Evolutionary conservation across 495 filamentous ascomycete species (phyloP), one percentile per base, ranked within the genome.

Genomic region (Talaromyces borbonicus): DNA sequence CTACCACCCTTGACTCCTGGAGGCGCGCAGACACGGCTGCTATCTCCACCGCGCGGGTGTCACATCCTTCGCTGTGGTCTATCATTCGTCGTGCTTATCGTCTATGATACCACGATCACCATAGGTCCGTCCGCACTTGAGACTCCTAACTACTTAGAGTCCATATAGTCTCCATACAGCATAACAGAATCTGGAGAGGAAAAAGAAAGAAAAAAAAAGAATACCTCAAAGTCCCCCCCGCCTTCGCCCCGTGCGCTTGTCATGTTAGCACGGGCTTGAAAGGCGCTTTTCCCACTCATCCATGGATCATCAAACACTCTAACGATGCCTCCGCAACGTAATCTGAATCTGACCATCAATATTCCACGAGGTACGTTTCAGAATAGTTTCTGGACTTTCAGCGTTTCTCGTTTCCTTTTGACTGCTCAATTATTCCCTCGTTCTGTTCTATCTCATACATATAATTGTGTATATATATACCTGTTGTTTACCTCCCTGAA

Each of bases 291-390:
- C 16, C 16, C 35, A 20, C 35, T 38, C n/a, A n/a, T n/a, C 35
- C 35, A 38, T 38, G 35, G 35, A 38, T 38, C 35, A 6, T 38
- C 35, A 38, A 38, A 38, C 35, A 38, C n/a, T 22, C 35, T 15
- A 38, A 38, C n/a, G 11, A 38, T 38, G 35, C 35, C 35, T 20
- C 16, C 35, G n/a, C 35, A 38, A 38, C n/a, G n/a, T n/a, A 38
- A 38, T 38, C 35, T 38, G 35, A 38, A 20, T 22, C 18, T 38
- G 35, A 38, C 35, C 35, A 38, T 38, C 19, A 38, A 38, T 38
- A 38, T 38, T 20, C 35, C 35, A 9, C 35, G 35, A 38, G 35
- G 35, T 38, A 38, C 22, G 35, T 38, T 38, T 38, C 35, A 38
- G 35, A 11, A 2, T 20, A 16, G 19, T 38, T 19, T 38, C 4